Conservation (phyloP, 2,329 filamentous ascomycete species). For the Pseudogymnoascus sp. region DNA sequence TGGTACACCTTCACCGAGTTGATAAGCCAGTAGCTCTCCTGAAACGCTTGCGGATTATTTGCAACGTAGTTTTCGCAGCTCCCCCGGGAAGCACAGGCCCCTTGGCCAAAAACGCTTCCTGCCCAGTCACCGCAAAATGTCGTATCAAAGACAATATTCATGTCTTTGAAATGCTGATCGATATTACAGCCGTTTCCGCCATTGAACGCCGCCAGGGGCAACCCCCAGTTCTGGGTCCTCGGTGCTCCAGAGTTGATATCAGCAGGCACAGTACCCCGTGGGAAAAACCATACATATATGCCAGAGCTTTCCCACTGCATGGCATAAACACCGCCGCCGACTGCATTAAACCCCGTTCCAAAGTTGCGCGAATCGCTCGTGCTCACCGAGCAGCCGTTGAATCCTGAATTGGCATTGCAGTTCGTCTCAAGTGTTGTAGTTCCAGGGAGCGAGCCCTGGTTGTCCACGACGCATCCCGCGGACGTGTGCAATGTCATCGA, state of each 20-base stretch:
- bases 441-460: constrained; percentile 35
- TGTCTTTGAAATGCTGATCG: constrained; percentile 53
- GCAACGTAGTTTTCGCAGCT: constrained; percentile 64
- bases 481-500: constrained; percentile 54
- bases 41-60: constrained; percentile 61
- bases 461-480: constrained; percentile 36
- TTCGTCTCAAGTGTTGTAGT: constrained; percentile 31
- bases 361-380: constrained; percentile 39
- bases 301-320: constrained; percentile 60
- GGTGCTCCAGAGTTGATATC: constrained; percentile 53
- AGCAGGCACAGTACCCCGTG: constrained; percentile 52
- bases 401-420: constrained; percentile 41
- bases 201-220: constrained; percentile 58
- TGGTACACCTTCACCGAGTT: constrained; percentile 59
- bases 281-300: constrained; percentile 72
- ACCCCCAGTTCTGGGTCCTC: constrained; percentile 58
- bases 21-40: constrained; percentile 68
- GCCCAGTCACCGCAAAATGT: constrained; percentile 76
- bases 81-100: constrained; percentile 51
- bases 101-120: constrained; percentile 35
- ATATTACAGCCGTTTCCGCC: constrained; percentile 58
- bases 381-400: constrained; percentile 29
- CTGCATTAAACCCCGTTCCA: constrained; percentile 58
- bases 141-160: constrained; percentile 66
- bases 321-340: constrained; percentile 59